A percentile compares a stretch with the other conserved stretches of the same genome.
Evolutionary conservation across 1,139 yeast species (phyloP).

Genomic region (Nakaseomyces sp.): DNA sequence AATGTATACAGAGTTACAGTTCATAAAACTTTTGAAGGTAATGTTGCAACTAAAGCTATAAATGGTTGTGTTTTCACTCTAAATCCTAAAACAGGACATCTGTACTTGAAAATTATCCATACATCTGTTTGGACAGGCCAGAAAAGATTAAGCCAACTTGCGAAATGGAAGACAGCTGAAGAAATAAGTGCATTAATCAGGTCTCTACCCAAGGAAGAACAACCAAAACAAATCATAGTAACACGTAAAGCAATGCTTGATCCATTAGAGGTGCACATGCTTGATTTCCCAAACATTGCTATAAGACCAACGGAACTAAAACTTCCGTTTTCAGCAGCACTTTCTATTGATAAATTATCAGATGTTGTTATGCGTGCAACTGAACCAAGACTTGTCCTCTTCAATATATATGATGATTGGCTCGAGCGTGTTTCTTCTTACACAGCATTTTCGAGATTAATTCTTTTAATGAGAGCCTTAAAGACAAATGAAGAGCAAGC

Average conservation of each 20-base stretch:
- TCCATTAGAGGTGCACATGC: slow-evolving; percentile 93
- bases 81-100: slow-evolving; percentile 84
- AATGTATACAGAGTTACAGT: slow-evolving; percentile 92
- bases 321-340: slow-evolving; percentile 80
- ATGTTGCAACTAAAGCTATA: slow-evolving; percentile 82
- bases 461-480: slow-evolving; percentile 70
- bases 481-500: slow-evolving; percentile 72
- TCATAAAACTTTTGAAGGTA: slow-evolving; percentile 89
- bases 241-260: slow-evolving; percentile 88
- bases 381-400: slow-evolving; percentile 87
- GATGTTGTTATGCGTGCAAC: slow-evolving; percentile 77
- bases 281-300: slow-evolving; percentile 88
- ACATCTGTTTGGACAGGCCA: slow-evolving; percentile 98
- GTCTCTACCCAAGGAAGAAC: slow-evolving; percentile 86
- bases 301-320: slow-evolving; percentile 85
- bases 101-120: slow-evolving; percentile 81
- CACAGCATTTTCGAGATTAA: slow-evolving; percentile 86
- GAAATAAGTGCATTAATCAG: slow-evolving; percentile 89
- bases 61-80: slow-evolving; percentile 89
- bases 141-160: slow-evolving; percentile 83
- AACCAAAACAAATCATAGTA: slow-evolving; percentile 85
- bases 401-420: slow-evolving; percentile 95
- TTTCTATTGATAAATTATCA: slow-evolving; percentile 72
- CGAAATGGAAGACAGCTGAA: slow-evolving; percentile 98
- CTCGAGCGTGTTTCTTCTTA: slow-evolving; percentile 69